These are phyloP conservation scores for Amphibolis antarctica DNA, from an alignment of 106 monocot species.

Conservation along the genomic window DNA sequence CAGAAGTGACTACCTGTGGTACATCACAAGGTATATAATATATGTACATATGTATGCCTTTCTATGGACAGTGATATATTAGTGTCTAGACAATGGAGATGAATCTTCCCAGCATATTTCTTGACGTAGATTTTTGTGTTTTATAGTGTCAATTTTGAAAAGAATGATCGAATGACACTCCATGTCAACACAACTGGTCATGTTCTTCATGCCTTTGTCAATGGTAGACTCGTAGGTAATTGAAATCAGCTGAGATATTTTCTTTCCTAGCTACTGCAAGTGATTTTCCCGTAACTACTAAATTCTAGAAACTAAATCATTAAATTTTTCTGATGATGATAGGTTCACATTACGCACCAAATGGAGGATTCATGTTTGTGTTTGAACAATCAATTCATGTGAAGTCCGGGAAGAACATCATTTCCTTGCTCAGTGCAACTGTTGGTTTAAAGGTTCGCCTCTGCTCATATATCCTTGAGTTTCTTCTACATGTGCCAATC, in stretches of 20 bases:
- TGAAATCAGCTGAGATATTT: background rate
- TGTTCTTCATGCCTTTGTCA: conserved; percentile 54
- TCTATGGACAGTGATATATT: background rate
- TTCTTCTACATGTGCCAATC: too few species aligned
- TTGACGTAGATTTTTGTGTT: background rate
- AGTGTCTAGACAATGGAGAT: background rate
- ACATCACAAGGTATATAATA: conserved; percentile 70
- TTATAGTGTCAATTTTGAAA: background rate
- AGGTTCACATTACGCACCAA: conserved; percentile 40
- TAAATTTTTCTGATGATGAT: background rate
- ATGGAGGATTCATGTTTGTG: conserved; percentile 29
- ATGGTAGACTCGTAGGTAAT: conserved; percentile 27
- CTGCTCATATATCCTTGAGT: too few species aligned
- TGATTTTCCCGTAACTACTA: too few species aligned
- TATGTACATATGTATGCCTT: too few species aligned
- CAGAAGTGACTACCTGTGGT: conserved; percentile 76
- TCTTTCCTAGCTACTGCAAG: too few species aligned
- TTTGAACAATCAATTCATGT: conserved; percentile 18
- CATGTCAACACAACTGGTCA: conserved; percentile 47
- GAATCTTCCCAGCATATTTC: background rate
- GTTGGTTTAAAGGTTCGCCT: conserved; percentile 55
- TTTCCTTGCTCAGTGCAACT: conserved; percentile 61
- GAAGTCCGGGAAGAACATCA: conserved; percentile 34
- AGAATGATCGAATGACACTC: conserved; percentile 25
- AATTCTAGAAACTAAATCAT: too few species aligned